Percentiles rank a stretch among this genome's conserved stretches.
phyloP scores from a whole-genome alignment of 371 early-diverging fungal species.

The Lichtheimia ornata region DNA sequence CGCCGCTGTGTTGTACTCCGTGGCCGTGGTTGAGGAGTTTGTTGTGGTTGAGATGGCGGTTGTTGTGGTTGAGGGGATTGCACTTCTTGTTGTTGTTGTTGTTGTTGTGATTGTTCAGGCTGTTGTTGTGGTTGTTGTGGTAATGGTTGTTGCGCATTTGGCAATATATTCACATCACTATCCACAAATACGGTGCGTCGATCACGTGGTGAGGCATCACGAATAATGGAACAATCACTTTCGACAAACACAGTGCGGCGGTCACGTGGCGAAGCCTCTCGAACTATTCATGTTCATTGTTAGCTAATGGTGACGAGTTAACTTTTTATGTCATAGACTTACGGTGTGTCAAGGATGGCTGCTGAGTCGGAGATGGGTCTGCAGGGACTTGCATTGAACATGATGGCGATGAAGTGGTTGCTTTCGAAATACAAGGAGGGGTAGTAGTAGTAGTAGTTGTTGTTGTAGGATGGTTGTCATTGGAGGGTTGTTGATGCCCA shows the following conservation, averaged over 20 bases:
- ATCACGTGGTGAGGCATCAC: conserved; percentile 21
- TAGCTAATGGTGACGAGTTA: too few species aligned
- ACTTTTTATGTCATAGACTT: too few species aligned
- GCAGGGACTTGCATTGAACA: conserved; percentile 1
- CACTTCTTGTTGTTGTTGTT: conserved; percentile 1
- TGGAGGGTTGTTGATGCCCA: conserved; percentile 6
- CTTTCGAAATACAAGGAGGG: background rate
- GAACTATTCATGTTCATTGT: background rate
- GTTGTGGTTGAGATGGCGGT: conserved; percentile 5
- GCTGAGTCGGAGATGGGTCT: conserved; percentile 7
- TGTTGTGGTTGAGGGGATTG: background rate
- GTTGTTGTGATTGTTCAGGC: background rate
- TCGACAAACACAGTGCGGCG: background rate
- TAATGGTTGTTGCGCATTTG: background rate
- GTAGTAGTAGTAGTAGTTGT: background rate
- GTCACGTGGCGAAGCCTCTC: background rate
- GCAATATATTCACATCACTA: conserved; percentile 12
- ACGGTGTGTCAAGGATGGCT: conserved; percentile 3
- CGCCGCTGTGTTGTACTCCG: conserved; percentile 10
- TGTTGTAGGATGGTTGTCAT: background rate
- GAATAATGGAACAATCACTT: conserved; percentile 10
- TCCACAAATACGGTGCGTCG: conserved; percentile 24
- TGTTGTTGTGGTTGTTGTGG: background rate
- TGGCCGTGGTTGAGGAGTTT: conserved; percentile 6
- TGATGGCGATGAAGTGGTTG: background rate